Evolutionary conservation across 176 grass and related monocot species (phyloP), one percentile per base, ranked within the genome.

Genomic region (Zea luxurians): DNA sequence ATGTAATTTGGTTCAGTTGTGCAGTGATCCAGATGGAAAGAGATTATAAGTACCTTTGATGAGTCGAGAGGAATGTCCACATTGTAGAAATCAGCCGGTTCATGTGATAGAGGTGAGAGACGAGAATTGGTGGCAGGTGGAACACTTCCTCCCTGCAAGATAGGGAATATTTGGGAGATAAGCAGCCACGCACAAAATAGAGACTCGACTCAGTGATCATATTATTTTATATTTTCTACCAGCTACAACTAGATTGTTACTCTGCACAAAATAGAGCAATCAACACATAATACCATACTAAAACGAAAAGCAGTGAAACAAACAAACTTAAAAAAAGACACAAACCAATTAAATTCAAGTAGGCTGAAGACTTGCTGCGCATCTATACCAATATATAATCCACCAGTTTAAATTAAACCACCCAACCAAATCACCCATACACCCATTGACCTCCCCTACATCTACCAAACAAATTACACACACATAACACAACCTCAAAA

Each of bases 81-180:
- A 86, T 89, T 93, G 61, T 99, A 99, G 64, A 99, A 99, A 88
- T 89, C 96, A 59, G 96, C 92, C 34, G 92, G 92, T 79, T 99
- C 92, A 6, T 93, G 90, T 41, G 96, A 87, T 47, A 99, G 83
- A 42, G 96, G 96, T 79, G 90, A 87, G 37, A 99, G 92, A 11
- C 79, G 79, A 66, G 92, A 99, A 91, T 99, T 99, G 66, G 90
- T 76, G 63, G 92, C 92, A 66, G 92, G 80, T 65, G 82, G 87
- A 70, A 96, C 92, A 54, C 86, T 95, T 69, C 90, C 83, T 78
- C 87, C 82, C 87, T 89, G 82, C 38, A 85, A 61, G 37, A 78
- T 5, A 70, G 7, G 2, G 55, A 38, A 20, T 7, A 71, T 76
- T 80, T 58, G 68, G 41, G 76, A 66, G 48, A 71, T 72, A 59